These are phyloP conservation scores for Calonectria montana DNA, from an alignment of 2,329 filamentous ascomycete genomes.

Conservation along the genomic window DNA sequence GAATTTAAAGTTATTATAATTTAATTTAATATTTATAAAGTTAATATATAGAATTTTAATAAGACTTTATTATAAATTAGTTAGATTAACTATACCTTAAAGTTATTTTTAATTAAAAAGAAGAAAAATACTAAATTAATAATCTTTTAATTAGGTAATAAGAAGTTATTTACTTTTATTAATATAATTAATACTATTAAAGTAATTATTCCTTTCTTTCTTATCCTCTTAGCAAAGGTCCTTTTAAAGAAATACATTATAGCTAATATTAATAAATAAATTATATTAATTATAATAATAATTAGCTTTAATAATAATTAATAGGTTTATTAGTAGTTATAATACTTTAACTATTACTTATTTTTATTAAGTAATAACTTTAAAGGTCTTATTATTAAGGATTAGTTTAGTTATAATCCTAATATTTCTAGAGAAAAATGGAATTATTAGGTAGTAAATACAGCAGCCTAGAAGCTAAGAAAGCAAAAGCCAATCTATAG, in stretches of 20 bases:
- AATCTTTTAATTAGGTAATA: not conserved
- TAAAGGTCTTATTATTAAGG: not conserved
- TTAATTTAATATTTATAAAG: no score
- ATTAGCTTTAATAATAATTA: not conserved
- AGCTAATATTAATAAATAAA: not conserved
- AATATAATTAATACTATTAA: not conserved
- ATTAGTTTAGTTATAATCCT: not conserved
- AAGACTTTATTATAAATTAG: no score
- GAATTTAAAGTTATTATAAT: no score
- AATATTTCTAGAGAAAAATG: not conserved
- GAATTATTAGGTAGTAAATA: not conserved
- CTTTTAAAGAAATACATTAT: slow-evolving; percentile 3
- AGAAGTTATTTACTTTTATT: not conserved
- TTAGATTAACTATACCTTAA: no score
- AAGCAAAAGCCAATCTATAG: not conserved
- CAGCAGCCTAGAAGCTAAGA: not conserved
- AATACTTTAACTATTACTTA: slow-evolving; percentile 1
- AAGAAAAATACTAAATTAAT: no score
- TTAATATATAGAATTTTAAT: no score
- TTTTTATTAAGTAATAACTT: not conserved
- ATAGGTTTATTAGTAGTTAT: not conserved
- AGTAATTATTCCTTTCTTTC: not conserved
- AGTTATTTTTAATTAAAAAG: no score
- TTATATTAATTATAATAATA: not conserved
- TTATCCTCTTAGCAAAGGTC: not conserved